Percentiles rank a stretch among this genome's conserved stretches.
Conservation (phyloP, 2,329 filamentous ascomycete species). For the Fusarium sp. region DNA sequence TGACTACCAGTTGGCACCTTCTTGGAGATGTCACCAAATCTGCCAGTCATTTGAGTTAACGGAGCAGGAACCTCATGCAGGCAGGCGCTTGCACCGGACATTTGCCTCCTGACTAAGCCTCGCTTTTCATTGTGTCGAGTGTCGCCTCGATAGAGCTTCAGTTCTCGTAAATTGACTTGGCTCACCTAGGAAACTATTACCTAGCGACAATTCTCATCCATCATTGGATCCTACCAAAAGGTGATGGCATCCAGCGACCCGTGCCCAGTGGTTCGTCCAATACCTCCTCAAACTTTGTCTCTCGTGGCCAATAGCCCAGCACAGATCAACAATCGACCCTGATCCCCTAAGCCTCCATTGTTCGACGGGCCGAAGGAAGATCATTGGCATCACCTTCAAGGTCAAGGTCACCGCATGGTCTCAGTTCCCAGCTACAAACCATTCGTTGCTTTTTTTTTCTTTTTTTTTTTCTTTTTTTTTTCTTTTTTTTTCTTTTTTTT, state of each 20-base stretch:
- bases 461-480: neutral
- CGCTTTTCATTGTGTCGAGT: neutral
- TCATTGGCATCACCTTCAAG: slow-evolving; percentile 1
- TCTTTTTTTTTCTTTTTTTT: neutral
- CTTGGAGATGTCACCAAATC: slow-evolving; percentile 8
- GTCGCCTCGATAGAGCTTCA: neutral
- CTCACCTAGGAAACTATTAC: slow-evolving; percentile 9
- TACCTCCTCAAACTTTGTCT: neutral
- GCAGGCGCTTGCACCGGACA: neutral
- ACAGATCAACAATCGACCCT: slow-evolving; percentile 9
- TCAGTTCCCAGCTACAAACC: neutral
- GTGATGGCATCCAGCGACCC: slow-evolving; percentile 6
- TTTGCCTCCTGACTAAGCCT: neutral
- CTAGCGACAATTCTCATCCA: neutral
- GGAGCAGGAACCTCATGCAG: slow-evolving; percentile 1
- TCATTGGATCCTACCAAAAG: slow-evolving; percentile 15
- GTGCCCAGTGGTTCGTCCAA: slow-evolving; percentile 12
- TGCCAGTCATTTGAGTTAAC: slow-evolving; percentile 6
- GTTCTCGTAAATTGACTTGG: slow-evolving; percentile 1
- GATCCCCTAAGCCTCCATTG: neutral
- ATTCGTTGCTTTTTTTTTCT: neutral
- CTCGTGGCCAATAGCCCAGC: slow-evolving; percentile 7
- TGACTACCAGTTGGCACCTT: neutral
- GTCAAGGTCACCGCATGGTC: neutral
- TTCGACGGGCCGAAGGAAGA: slow-evolving; percentile 7